phyloP scores from a whole-genome alignment of 176 grass and related monocot species.

The Urochloa ruziziensis region DNA sequence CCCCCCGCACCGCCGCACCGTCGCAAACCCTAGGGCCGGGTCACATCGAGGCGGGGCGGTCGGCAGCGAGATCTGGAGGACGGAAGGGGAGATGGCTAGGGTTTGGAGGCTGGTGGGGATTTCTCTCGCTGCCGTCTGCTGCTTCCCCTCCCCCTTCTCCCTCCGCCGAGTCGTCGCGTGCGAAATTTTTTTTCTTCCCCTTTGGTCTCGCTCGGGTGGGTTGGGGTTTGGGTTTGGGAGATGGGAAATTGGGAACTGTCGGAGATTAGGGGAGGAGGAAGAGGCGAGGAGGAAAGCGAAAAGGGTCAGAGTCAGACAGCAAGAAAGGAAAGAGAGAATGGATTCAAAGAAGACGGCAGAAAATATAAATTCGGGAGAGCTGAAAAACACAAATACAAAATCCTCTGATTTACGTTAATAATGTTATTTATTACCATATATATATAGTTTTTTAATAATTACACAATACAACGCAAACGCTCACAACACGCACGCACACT shows the following conservation, averaged over 20 bases:
- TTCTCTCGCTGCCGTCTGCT: constrained; percentile 30
- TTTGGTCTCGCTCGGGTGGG: background rate
- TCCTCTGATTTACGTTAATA: background rate
- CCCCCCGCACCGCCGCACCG: background rate
- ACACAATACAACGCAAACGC: too few relatives aligned
- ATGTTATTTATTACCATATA: too few relatives aligned
- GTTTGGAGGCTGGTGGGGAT: constrained; percentile 32
- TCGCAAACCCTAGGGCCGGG: constrained; percentile 44
- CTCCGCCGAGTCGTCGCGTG: constrained; percentile 36
- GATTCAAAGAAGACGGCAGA: background rate
- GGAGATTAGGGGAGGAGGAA: constrained; percentile 30
- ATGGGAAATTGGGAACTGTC: constrained; percentile 42
- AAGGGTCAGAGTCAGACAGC: background rate
- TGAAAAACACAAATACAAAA: background rate
- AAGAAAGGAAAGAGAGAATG: too few relatives aligned
- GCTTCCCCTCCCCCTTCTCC: constrained; percentile 4
- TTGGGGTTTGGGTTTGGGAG: constrained; percentile 35
- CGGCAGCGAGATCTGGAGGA: constrained; percentile 38
- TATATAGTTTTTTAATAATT: too few relatives aligned
- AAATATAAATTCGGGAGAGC: background rate
- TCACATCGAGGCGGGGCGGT: constrained; percentile 38
- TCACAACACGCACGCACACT: too few relatives aligned
- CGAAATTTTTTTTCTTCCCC: background rate
- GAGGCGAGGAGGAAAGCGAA: background rate
- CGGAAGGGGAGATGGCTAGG: constrained; percentile 34